These are phyloP conservation scores for Lasiosphaeris hirsuta DNA, from an alignment of 495 filamentous ascomycete genomes.

Conservation along the genomic window DNA sequence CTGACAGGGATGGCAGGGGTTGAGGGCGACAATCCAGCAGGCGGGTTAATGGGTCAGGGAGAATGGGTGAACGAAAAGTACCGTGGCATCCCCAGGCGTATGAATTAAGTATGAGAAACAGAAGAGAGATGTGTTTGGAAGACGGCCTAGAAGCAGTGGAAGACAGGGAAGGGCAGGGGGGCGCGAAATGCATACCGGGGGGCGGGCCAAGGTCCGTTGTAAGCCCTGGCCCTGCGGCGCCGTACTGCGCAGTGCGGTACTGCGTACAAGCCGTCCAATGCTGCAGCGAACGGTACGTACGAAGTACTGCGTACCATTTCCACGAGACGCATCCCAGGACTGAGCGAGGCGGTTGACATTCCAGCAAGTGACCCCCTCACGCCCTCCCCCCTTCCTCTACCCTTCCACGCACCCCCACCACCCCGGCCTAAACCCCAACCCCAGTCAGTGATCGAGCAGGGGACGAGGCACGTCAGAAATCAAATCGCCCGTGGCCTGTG, in stretches of 20 bases:
- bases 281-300: conserved; percentile 1
- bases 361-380: conserved; percentile 12
- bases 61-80: conserved; percentile 18
- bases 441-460: conserved; percentile 11
- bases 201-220: conserved; percentile 13
- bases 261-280: neutral
- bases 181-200: conserved; percentile 4
- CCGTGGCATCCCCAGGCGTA: conserved; percentile 14
- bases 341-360: conserved; percentile 7
- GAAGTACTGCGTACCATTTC: neutral
- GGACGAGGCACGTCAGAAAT: conserved; percentile 19
- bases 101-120: conserved; percentile 18
- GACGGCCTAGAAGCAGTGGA: conserved; percentile 25
- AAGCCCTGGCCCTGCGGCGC: conserved; percentile 1
- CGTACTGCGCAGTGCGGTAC: neutral
- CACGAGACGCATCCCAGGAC: neutral
- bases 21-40: conserved; percentile 28
- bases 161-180: conserved; percentile 17
- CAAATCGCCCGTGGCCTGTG: conserved; percentile 12
- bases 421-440: conserved; percentile 13
- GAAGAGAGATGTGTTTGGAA: conserved; percentile 23
- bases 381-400: neutral
- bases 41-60: conserved; percentile 32
- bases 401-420: conserved; percentile 3
- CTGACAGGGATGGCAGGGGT: conserved; percentile 30